These are phyloP conservation scores for Protomyces macrosporus DNA, from an alignment of 1,139 yeast species.

Conservation along the genomic window DNA sequence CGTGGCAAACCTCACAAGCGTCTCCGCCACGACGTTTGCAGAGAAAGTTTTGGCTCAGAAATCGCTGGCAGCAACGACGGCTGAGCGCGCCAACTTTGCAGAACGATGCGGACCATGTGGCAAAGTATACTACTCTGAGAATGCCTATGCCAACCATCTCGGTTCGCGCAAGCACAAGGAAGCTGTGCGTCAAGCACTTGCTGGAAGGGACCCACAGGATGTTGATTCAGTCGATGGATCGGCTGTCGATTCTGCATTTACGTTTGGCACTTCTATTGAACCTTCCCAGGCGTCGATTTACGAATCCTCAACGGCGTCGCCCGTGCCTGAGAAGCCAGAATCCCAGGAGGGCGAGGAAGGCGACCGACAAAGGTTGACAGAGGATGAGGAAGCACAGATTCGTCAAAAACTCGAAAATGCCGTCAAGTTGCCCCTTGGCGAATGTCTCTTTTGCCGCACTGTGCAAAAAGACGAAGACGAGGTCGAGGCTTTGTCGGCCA, in stretches of 20 bases:
- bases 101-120: slow-evolving; percentile 32
- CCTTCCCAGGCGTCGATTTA: slow-evolving; percentile 65
- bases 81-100: slow-evolving; percentile 33
- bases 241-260: slow-evolving; percentile 39
- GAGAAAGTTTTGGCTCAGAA: slow-evolving; percentile 56
- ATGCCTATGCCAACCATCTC: slow-evolving; percentile 34
- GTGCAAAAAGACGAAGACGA: slow-evolving; percentile 33
- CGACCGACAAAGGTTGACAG: slow-evolving; percentile 21
- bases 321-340: background rate
- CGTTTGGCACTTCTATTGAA: slow-evolving; percentile 54
- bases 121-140: slow-evolving; percentile 33
- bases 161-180: slow-evolving; percentile 31
- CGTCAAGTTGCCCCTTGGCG: slow-evolving; percentile 12
- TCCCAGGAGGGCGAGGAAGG: background rate
- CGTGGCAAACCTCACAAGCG: slow-evolving; percentile 77
- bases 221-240: slow-evolving; percentile 31
- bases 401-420: slow-evolving; percentile 37
- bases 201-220: slow-evolving; percentile 21
- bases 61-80: slow-evolving; percentile 41
- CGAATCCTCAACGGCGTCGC: slow-evolving; percentile 41
- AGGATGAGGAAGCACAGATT: slow-evolving; percentile 38
- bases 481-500: slow-evolving; percentile 55
- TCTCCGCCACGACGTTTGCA: slow-evolving; percentile 73
- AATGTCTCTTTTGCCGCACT: slow-evolving; percentile 22
- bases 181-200: slow-evolving; percentile 20